A percentile compares a stretch with the other conserved stretches of the same genome.
phyloP scores from a whole-genome alignment of 352 stramenopile genomes.

The Phytopythium cucurbitacearum region DNA sequence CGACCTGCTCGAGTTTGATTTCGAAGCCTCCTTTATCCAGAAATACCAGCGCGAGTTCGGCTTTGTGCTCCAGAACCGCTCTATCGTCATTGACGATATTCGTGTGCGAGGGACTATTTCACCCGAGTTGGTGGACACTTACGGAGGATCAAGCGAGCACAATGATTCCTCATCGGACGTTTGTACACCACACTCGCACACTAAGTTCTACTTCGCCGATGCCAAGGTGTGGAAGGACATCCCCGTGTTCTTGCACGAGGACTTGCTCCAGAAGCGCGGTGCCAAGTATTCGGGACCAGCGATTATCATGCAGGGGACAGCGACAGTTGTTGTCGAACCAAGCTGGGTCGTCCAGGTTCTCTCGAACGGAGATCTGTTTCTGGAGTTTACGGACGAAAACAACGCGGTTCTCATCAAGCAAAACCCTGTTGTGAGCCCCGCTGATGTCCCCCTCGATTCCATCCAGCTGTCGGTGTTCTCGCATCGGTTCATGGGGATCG shows the following conservation, averaged over 20 bases:
- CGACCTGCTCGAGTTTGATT: constrained; percentile 70
- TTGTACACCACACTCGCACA: constrained; percentile 51
- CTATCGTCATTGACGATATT: constrained; percentile 96
- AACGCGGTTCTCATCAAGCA: constrained; percentile 7
- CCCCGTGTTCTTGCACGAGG: constrained; percentile 93
- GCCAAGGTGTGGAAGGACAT: constrained; percentile 78
- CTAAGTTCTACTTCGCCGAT: constrained; percentile 76
- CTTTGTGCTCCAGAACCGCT: constrained; percentile 93
- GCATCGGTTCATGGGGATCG: constrained; percentile 99
- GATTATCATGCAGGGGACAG: constrained; percentile 98
- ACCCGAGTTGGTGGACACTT: constrained; percentile 49
- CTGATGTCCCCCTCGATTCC: constrained; percentile 81
- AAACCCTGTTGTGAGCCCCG: constrained; percentile 11
- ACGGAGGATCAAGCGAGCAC: neutral
- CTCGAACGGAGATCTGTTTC: constrained; percentile 93
- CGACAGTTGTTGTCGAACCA: constrained; percentile 96
- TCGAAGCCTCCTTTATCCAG: constrained; percentile 83
- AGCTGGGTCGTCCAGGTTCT: constrained; percentile 93
- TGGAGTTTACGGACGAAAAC: constrained; percentile 53
- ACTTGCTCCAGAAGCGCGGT: constrained; percentile 72
- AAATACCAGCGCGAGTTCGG: constrained; percentile 98
- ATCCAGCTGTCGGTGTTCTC: constrained; percentile 97
- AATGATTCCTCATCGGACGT: constrained; percentile 10
- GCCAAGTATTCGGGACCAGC: constrained; percentile 84
- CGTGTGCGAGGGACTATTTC: constrained; percentile 94